A percentile compares a stretch with the other conserved stretches of the same genome.
phyloP scores from a whole-genome alignment of 305 asterid species.

The Fraxinus nigra region DNA sequence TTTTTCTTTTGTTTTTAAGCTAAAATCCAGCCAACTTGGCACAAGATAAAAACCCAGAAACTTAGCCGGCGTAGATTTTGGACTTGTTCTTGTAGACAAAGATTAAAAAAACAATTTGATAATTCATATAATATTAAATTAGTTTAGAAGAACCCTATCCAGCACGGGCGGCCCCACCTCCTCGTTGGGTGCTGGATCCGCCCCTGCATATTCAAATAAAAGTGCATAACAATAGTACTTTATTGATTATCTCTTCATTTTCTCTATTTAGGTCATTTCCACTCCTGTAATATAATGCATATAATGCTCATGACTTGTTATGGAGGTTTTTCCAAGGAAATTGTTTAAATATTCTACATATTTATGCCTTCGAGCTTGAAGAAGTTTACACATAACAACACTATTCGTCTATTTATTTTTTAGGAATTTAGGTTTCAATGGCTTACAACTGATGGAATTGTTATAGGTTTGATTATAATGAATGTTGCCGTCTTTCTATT shows the following conservation, averaged over 20 bases:
- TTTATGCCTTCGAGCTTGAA: slow-evolving; percentile 4
- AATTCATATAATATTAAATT: background rate
- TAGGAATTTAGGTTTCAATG: slow-evolving; percentile 57
- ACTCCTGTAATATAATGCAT: background rate
- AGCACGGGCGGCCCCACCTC: too few species aligned
- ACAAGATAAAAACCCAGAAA: slow-evolving; percentile 2
- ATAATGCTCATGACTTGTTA: background rate
- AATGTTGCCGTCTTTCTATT: slow-evolving; percentile 63
- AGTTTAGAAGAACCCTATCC: slow-evolving; percentile 9
- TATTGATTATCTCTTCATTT: background rate
- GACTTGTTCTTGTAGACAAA: slow-evolving; percentile 44
- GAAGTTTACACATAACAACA: background rate
- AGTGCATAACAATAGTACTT: background rate
- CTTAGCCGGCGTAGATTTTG: slow-evolving; percentile 35
- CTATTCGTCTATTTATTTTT: slow-evolving; percentile 14
- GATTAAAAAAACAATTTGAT: background rate
- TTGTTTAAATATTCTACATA: background rate
- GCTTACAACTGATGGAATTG: slow-evolving; percentile 65
- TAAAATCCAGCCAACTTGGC: slow-evolving; percentile 53
- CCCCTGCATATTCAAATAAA: background rate
- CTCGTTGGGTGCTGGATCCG: too few species aligned
- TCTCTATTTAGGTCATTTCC: background rate
- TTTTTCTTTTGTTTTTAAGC: slow-evolving; percentile 17
- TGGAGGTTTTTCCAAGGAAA: background rate
- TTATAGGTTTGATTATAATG: slow-evolving; percentile 55